Evolutionary conservation across 495 filamentous ascomycete species (phyloP).

Genomic region (Aspergillus haitiensis): DNA sequence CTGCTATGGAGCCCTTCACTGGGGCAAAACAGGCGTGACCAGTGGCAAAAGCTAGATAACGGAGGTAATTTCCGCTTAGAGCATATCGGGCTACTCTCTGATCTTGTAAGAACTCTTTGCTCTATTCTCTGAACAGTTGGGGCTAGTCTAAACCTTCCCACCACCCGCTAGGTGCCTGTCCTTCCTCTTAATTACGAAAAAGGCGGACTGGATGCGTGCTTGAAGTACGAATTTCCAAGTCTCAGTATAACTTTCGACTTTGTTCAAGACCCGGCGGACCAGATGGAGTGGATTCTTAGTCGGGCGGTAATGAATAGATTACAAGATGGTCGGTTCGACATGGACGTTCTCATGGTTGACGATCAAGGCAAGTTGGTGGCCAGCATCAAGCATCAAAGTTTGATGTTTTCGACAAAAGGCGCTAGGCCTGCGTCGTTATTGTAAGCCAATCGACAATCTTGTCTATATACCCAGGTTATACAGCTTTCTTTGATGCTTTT

Average conservation of each 20-base stretch:
- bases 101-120: neutral
- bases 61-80: neutral
- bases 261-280: neutral
- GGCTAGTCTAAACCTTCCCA: neutral
- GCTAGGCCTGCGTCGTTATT: too few relatives aligned
- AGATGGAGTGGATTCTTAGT: constrained; percentile 1
- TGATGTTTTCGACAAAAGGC: neutral
- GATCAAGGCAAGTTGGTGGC: neutral
- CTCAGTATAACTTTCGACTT: neutral
- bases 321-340: neutral
- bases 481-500: too few relatives aligned
- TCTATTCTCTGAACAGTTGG: neutral
- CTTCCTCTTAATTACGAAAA: neutral
- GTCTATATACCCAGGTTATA: too few relatives aligned
- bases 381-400: neutral
- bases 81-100: neutral
- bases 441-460: too few relatives aligned
- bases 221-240: neutral
- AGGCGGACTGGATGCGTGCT: neutral
- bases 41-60: neutral
- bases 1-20: neutral
- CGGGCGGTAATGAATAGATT: neutral
- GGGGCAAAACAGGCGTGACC: neutral
- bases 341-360: neutral
- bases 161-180: neutral